phyloP scores from a whole-genome alignment of 1,284 basidiomycete species.

The Cystobasidium sp. region DNA sequence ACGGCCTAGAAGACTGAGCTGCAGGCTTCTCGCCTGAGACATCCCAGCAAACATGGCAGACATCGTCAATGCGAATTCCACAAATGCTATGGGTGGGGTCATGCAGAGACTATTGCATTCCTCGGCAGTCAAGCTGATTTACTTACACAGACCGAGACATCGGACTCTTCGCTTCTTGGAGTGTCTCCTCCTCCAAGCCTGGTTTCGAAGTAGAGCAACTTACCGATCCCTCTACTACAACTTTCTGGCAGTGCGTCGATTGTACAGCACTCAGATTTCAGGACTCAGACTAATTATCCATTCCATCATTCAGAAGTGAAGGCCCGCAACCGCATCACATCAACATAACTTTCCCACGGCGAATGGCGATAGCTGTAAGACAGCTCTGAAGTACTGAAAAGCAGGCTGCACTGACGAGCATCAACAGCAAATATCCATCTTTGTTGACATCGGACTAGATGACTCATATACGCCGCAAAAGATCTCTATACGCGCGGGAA shows the following conservation, averaged over 20 bases:
- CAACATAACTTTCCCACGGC: conserved; percentile 88
- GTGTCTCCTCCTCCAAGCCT: conserved; percentile 95
- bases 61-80: conserved; percentile 26
- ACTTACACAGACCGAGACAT: conserved; percentile 67
- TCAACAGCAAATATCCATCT: conserved; percentile 83
- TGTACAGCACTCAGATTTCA: neutral
- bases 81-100: conserved; percentile 31
- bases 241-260: conserved; percentile 92
- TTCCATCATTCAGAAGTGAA: conserved; percentile 71
- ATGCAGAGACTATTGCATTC: neutral
- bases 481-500: conserved; percentile 87
- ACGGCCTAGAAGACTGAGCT: too few species aligned
- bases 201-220: conserved; percentile 94
- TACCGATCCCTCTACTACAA: conserved; percentile 82
- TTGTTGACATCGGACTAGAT: conserved; percentile 82
- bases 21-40: neutral
- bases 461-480: conserved; percentile 97
- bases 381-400: neutral
- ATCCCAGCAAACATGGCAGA: conserved; percentile 19
- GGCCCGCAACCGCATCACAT: conserved; percentile 97
- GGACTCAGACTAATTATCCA: too few species aligned
- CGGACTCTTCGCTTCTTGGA: conserved; percentile 85
- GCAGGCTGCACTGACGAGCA: neutral
- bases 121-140: neutral
- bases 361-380: conserved; percentile 82